These are phyloP conservation scores for Penicillium atrosanguineum DNA, from an alignment of 495 filamentous ascomycete species.

Conservation along the genomic window DNA sequence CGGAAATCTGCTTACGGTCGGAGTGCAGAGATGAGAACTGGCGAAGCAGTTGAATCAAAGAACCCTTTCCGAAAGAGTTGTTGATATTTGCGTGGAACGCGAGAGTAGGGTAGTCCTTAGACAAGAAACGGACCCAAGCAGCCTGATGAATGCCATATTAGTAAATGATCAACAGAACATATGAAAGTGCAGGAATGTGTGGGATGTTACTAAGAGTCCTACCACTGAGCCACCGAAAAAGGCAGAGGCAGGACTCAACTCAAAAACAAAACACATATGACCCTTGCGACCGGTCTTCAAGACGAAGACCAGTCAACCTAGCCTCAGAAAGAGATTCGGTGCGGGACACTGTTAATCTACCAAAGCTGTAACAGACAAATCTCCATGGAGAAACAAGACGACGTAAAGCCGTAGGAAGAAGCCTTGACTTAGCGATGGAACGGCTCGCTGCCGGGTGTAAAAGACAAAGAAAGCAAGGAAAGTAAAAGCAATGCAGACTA, in stretches of 20 bases:
- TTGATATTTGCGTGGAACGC: conserved; percentile 91
- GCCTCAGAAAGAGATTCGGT: conserved; percentile 59
- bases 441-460: conserved; percentile 18
- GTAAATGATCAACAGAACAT: conserved; percentile 27
- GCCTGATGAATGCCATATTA: conserved; percentile 60
- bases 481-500: conserved; percentile 4
- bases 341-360: conserved; percentile 81
- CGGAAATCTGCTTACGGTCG: conserved; percentile 86
- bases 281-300: conserved; percentile 64
- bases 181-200: conserved; percentile 63
- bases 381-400: conserved; percentile 59
- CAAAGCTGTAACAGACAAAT: conserved; percentile 97
- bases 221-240: conserved; percentile 53
- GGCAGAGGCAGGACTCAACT: conserved; percentile 74
- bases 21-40: conserved; percentile 92
- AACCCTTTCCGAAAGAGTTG: conserved; percentile 87
- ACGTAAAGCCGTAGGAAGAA: conserved; percentile 56
- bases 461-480: conserved; percentile 11
- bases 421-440: conserved; percentile 95
- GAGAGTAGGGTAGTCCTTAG: conserved; percentile 85
- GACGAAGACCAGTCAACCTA: conserved; percentile 75
- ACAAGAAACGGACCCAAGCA: conserved; percentile 76
- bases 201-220: conserved; percentile 98
- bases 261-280: conserved; percentile 71
- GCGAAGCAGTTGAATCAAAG: conserved; percentile 73